phyloP scores from a whole-genome alignment of 352 stramenopile species.

The Globisporangium okanoganense region DNA sequence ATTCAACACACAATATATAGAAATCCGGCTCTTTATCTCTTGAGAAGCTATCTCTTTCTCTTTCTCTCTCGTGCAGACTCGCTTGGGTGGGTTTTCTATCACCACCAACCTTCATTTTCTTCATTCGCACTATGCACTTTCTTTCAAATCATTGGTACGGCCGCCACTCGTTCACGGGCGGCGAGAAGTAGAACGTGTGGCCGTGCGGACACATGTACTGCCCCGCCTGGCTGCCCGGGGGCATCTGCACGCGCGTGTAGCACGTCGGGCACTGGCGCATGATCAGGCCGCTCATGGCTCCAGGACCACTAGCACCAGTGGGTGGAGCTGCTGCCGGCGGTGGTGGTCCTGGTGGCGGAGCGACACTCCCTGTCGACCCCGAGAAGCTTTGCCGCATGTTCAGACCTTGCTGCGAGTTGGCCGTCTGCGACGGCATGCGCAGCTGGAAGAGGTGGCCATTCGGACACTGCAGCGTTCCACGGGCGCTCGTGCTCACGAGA shows the following conservation, averaged over 20 bases:
- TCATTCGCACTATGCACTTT: background rate
- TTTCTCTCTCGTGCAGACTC: background rate
- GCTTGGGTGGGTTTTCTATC: background rate
- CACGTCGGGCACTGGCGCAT: constrained; percentile 87
- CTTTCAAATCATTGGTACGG: constrained; percentile 9
- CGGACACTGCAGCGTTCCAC: constrained; percentile 68
- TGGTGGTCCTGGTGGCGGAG: constrained; percentile 4
- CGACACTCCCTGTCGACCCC: background rate
- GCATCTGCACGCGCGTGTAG: constrained; percentile 87
- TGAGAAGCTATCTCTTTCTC: background rate
- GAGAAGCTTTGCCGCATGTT: constrained; percentile 32
- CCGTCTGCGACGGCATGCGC: constrained; percentile 44
- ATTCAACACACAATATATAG: constrained; percentile 6
- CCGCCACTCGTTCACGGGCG: constrained; percentile 43
- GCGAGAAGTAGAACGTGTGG: constrained; percentile 85
- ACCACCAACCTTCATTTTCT: background rate
- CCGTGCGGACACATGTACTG: constrained; percentile 89
- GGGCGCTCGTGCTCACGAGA: constrained; percentile 64
- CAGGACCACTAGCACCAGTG: background rate
- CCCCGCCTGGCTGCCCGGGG: constrained; percentile 70
- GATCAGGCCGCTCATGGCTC: constrained; percentile 31
- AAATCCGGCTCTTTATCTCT: constrained; percentile 7
- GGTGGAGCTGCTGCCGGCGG: constrained; percentile 9
- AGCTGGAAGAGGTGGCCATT: constrained; percentile 77
- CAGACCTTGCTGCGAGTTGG: constrained; percentile 31